Evolutionary conservation across 306 rosid genomes (phyloP), one percentile per base, ranked within the genome.

Genomic region (Dalbergia cochinchinensis): DNA sequence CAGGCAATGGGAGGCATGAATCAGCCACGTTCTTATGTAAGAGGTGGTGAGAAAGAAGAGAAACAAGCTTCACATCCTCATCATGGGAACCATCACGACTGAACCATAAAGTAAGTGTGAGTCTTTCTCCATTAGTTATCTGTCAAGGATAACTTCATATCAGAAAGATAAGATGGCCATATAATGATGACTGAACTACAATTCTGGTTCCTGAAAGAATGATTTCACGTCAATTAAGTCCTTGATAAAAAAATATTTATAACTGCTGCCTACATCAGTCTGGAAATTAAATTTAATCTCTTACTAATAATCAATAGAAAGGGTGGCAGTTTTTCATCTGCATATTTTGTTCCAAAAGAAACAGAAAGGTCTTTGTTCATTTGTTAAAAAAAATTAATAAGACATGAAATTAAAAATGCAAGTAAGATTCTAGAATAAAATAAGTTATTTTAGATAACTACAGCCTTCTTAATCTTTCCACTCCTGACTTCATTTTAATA

Each of bases 91-190:
- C 83, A 76, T 93, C 97, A 74, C 97, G 97, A 68, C 85, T 95
- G 88, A 93, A 89, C 98, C 99, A 95, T 77, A 95, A 77, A 70
- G 99, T 86, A 73, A 95, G 91, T 4, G 98, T 93, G 65, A 93
- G 94, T 45, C 99, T 93, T 89, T 95, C 99, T 39, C 99, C 99
- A 70, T 79, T 87, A 63, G 80, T 90, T 74, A 93, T 83, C 99
- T 93, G 92, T 67, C 79, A 77, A 78, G 85, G 70, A 71, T 54
- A 79, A 76, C 45, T 47, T 71, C 82, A 80, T 42, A 78, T 84
- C 77, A 78, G 82, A 70, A 82, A 60, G 58, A 63, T 50, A 78
- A 73, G 78, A 50, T 34, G 66, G 39, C n/a, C 67, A 55, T 63
- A 78, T 68, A 57, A 33, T 61, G 71, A 45, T 73, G 66, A 68